phyloP scores from a whole-genome alignment of 1,284 basidiomycete genomes.

The Moniliella sp. region DNA sequence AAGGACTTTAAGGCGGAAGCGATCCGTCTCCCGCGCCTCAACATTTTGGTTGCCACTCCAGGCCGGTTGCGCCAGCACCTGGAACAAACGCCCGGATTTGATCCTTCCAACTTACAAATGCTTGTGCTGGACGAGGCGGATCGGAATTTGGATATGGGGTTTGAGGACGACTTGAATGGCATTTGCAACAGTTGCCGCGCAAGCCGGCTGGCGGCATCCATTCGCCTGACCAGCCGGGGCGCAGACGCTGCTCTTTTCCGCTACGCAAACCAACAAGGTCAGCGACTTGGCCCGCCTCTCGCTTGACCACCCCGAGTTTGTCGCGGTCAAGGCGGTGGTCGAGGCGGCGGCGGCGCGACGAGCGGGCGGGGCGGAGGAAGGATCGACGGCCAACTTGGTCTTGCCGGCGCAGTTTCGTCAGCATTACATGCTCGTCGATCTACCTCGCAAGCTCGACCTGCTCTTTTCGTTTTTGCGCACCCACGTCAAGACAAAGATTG shows the following conservation, averaged over 20 bases:
- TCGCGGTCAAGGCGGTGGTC: too few species aligned
- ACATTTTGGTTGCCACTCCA: conserved; percentile 87
- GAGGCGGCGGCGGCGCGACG: too few species aligned
- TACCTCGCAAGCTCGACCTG: conserved; percentile 71
- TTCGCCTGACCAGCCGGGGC: neutral
- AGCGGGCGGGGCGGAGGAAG: too few species aligned
- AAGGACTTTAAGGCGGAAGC: conserved; percentile 85
- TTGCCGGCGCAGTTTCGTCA: conserved; percentile 56
- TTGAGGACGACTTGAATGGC: conserved; percentile 66
- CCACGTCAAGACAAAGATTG: conserved; percentile 70
- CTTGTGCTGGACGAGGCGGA: conserved; percentile 95
- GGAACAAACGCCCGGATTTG: conserved; percentile 90
- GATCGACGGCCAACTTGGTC: too few species aligned
- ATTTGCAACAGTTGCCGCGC: conserved; percentile 55
- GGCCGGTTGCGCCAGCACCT: conserved; percentile 86
- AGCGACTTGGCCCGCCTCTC: conserved; percentile 71
- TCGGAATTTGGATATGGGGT: conserved; percentile 87
- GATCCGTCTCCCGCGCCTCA: conserved; percentile 61
- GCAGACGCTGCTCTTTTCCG: conserved; percentile 86
- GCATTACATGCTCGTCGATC: conserved; percentile 61
- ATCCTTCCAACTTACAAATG: conserved; percentile 66
- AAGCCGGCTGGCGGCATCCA: conserved; percentile 1
- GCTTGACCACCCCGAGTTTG: conserved; percentile 57
- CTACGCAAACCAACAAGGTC: conserved; percentile 81
- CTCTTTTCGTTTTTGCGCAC: conserved; percentile 88